Evolutionary conservation across 305 asterid species (phyloP).

Genomic region (Plantago rigida): DNA sequence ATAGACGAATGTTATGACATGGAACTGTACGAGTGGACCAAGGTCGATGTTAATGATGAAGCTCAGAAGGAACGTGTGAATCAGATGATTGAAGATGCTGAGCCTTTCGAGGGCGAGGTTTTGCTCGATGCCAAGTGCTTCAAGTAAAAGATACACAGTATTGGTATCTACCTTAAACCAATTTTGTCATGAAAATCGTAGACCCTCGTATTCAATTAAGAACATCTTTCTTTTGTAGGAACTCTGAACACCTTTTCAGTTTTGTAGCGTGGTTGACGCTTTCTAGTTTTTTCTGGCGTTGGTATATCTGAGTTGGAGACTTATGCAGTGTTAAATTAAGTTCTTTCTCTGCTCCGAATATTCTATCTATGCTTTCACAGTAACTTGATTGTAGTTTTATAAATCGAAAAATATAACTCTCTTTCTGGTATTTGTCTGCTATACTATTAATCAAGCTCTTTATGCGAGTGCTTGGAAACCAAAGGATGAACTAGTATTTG

Average conservation of each 20-base stretch:
- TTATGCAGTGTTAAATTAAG: neutral
- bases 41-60: conserved; percentile 32
- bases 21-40: conserved; percentile 37
- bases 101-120: conserved; percentile 39
- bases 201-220: too few relatives aligned
- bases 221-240: neutral
- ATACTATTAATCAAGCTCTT: too few relatives aligned
- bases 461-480: too few relatives aligned
- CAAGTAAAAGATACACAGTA: conserved; percentile 24
- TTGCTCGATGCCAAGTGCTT: conserved; percentile 39
- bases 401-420: too few relatives aligned
- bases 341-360: too few relatives aligned
- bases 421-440: too few relatives aligned
- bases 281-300: neutral
- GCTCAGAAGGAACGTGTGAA: conserved; percentile 36
- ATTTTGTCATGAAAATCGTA: too few relatives aligned
- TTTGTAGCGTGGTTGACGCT: conserved; percentile 2
- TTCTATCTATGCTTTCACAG: neutral
- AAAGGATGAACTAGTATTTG: too few relatives aligned
- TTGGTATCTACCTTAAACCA: neutral
- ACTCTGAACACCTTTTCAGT: neutral
- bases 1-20: conserved; percentile 36
- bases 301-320: conserved; percentile 7
- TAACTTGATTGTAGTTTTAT: too few relatives aligned
- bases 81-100: conserved; percentile 41